Evolutionary conservation across 805 yeast species (phyloP).

Genomic region (Myxozyma udenii): DNA sequence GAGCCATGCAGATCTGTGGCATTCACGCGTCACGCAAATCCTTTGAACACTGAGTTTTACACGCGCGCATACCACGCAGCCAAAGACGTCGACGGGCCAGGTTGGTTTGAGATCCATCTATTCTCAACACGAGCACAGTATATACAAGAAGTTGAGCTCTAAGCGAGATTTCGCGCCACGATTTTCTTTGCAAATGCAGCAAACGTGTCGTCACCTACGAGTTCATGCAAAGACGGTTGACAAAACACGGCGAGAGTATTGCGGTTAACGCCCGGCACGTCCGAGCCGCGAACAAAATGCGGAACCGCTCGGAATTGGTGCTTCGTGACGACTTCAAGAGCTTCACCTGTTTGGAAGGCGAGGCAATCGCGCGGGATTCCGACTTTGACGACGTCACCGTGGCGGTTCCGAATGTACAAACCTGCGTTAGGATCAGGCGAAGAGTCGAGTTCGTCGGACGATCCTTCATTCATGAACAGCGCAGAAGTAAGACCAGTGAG

Average conservation of each 20-base stretch:
- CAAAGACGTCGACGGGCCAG: not conserved
- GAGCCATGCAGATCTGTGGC: not conserved
- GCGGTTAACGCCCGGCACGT: conserved; percentile 41
- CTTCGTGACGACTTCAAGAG: conserved; percentile 51
- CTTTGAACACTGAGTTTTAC: too few species aligned
- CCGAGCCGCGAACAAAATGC: conserved; percentile 52
- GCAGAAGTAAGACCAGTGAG: conserved; percentile 60
- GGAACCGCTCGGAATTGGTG: conserved; percentile 56
- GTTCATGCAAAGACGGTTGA: conserved; percentile 55
- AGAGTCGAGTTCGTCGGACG: conserved; percentile 32
- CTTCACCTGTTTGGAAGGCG: conserved; percentile 62
- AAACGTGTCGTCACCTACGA: conserved; percentile 47
- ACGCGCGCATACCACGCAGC: not conserved
- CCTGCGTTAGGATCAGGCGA: conserved; percentile 51
- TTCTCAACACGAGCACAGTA: not conserved
- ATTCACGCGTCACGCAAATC: too few species aligned
- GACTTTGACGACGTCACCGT: conserved; percentile 48
- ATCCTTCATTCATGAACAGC: conserved; percentile 45
- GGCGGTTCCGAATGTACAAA: conserved; percentile 49
- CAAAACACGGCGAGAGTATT: conserved; percentile 62
- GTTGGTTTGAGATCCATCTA: not conserved
- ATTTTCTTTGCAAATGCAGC: conserved; percentile 50
- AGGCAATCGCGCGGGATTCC: conserved; percentile 53
- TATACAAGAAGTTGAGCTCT: not conserved
- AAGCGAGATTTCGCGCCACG: conserved; percentile 28